Conservation (phyloP, 2,329 filamentous ascomycete genomes). For the Chaetomium strumarium region DNA sequence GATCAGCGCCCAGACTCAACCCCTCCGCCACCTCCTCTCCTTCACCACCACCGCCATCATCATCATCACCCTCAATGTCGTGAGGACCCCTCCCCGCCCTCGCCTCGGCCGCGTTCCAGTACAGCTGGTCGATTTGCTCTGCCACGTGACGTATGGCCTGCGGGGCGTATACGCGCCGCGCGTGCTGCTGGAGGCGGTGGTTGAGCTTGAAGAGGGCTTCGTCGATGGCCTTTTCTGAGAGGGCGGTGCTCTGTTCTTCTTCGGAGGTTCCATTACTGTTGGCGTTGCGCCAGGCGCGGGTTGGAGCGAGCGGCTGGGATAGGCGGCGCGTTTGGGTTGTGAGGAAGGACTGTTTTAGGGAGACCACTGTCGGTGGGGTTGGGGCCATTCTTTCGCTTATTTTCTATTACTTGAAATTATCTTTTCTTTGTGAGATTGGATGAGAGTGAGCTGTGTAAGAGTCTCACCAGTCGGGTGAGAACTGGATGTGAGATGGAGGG, state of each 20-base stretch:
- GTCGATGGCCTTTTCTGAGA: slow-evolving; percentile 47
- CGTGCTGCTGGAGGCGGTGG: slow-evolving; percentile 57
- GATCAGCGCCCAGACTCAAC: slow-evolving; percentile 38
- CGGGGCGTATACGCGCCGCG: slow-evolving; percentile 58
- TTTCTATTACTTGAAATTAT: background rate
- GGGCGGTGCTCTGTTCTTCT: slow-evolving; percentile 32
- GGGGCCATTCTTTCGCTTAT: slow-evolving; percentile 23
- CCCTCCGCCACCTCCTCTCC: slow-evolving; percentile 26
- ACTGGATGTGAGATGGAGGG: background rate
- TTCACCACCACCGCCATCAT: slow-evolving; percentile 21
- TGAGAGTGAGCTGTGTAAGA: background rate
- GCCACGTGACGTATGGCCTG: slow-evolving; percentile 66
- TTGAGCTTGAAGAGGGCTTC: slow-evolving; percentile 56
- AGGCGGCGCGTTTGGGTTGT: slow-evolving; percentile 57
- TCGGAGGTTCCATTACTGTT: slow-evolving; percentile 46
- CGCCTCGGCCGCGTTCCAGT: slow-evolving; percentile 43
- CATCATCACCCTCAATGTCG: slow-evolving; percentile 31
- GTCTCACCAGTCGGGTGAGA: no score
- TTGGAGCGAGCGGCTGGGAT: slow-evolving; percentile 52
- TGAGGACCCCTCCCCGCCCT: slow-evolving; percentile 22
- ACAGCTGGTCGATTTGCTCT: slow-evolving; percentile 64
- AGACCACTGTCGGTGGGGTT: slow-evolving; percentile 49
- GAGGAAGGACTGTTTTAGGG: slow-evolving; percentile 61
- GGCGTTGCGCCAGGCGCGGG: slow-evolving; percentile 45
- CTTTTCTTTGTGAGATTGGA: background rate